phyloP scores from a whole-genome alignment of 768 basidiomycete genomes.

The Auricularia cornea region DNA sequence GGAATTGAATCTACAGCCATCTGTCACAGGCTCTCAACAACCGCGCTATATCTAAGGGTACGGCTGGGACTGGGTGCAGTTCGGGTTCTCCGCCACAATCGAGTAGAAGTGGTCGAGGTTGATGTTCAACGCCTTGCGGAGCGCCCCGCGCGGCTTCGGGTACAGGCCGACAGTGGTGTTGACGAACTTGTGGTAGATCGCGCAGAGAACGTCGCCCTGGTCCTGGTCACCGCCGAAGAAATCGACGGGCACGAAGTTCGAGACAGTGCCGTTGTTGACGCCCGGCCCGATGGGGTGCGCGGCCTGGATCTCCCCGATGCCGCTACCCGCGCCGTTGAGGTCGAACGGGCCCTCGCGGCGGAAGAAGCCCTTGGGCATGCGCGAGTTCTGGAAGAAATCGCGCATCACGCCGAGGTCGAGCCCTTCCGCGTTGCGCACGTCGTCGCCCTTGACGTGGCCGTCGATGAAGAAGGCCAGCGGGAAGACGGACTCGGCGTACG shows the following conservation, averaged over 20 bases:
- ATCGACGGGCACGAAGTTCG: background rate
- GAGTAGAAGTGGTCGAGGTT: constrained; percentile 4
- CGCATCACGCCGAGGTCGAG: constrained; percentile 2
- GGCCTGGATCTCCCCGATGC: background rate
- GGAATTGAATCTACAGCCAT: no score
- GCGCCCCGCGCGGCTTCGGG: constrained; percentile 5
- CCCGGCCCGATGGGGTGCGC: constrained; percentile 1
- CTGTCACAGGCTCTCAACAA: no score
- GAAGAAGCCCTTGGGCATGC: constrained; percentile 1
- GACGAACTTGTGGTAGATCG: constrained; percentile 1
- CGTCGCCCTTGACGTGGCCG: background rate
- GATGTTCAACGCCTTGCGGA: constrained; percentile 1
- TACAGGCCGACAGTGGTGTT: constrained; percentile 1
- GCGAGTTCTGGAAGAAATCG: constrained; percentile 1
- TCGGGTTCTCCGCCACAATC: background rate
- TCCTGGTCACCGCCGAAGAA: background rate
- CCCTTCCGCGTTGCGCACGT: background rate
- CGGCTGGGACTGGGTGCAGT: background rate
- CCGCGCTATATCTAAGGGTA: background rate
- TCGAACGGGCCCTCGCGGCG: background rate
- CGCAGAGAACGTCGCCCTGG: background rate
- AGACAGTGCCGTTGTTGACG: constrained; percentile 1
- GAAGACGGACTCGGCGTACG: constrained; percentile 6
- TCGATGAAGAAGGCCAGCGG: constrained; percentile 6
- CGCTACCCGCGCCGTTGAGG: background rate